Base-by-base conservation (phyloP, 768 basidiomycete species). In the Omphalotus guepiniiformis region DNA sequence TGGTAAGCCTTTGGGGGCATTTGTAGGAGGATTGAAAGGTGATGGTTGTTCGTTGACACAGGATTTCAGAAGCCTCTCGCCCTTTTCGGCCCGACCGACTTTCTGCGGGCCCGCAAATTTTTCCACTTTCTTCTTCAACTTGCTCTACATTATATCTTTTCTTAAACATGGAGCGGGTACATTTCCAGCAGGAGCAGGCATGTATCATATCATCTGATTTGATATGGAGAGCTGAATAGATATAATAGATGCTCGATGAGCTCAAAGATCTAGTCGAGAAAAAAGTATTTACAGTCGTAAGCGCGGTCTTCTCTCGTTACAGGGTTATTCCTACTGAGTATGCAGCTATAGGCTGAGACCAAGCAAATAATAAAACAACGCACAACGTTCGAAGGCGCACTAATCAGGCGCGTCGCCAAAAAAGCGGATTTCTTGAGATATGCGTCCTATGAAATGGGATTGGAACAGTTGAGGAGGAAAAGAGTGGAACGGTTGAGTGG, bases 181-280 rank as follows among this genome's bases (percentile, higher is more conserved):
- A 95, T 50, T 94, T 86, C 58, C 83, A 94, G 67, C 88, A 94
- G 65, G 93, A 95, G 82, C 85, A 89, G 82, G 84, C 78, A 47
- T 42, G 71, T 47, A 22, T 44, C 39, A 6, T 6, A 32, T 27
- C 3, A 6, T 7, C 16, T 28, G 29, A 13, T 30, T 6, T n/a
- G n/a, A 41, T 46, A 29, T 12, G 13, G 9, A 36, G 8, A 5
- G 27, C 28, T 37, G 15, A 15, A 27, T 12, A 38, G 41, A 23
- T 53, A 30, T 46, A 18, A n/a, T 61, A 88, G 80, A 94, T 93
- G 83, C 88, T 95, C 80, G 80, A 84, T 39, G 93, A 96, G 83
- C 85, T 95, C 62, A 93, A 91, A 66, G 92, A 94, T 66, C 73
- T 95, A 9, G 82, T 87, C 50, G 80, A 92, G 56, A 92, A 88